Percentiles rank a stretch among this genome's conserved stretches.
These are phyloP conservation scores for Verruconis gallopava DNA, from an alignment of 2,329 filamentous ascomycete genomes.

Conservation along the genomic window DNA sequence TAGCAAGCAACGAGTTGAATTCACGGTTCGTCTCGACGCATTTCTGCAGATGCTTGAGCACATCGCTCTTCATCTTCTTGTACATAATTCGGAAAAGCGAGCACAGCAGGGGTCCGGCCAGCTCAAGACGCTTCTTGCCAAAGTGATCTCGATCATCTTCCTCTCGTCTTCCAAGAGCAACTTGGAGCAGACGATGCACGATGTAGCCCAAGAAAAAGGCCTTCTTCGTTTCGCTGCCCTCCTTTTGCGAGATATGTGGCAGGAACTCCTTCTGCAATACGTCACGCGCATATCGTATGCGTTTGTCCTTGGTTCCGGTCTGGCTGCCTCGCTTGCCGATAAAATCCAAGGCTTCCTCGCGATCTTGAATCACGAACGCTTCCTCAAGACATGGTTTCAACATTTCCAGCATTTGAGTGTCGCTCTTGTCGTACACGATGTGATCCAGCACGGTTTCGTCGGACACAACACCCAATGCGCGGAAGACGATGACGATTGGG, in stretches of 20 bases:
- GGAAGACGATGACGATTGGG: constrained; percentile 89
- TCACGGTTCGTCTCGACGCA: constrained; percentile 82
- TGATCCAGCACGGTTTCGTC: constrained; percentile 97
- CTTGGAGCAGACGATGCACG: constrained; percentile 91
- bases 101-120: constrained; percentile 88
- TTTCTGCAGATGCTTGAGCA: constrained; percentile 80
- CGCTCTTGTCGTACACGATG: constrained; percentile 89
- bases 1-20: constrained; percentile 80
- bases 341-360: constrained; percentile 85
- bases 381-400: constrained; percentile 95
- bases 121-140: constrained; percentile 93
- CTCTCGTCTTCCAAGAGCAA: constrained; percentile 81
- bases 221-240: constrained; percentile 90
- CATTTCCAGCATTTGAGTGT: constrained; percentile 96
- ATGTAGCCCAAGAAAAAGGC: constrained; percentile 98
- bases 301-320: constrained; percentile 65
- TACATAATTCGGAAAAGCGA: constrained; percentile 91
- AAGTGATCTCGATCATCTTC: constrained; percentile 98
- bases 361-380: constrained; percentile 89
- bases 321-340: constrained; percentile 86
- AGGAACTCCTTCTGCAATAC: constrained; percentile 95
- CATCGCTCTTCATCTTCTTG: constrained; percentile 78
- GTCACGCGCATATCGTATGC: constrained; percentile 82
- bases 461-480: constrained; percentile 87
- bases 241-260: constrained; percentile 88